Conservation (phyloP, 2,329 filamentous ascomycete genomes). For the Fonsecaea pedrosoi region DNA sequence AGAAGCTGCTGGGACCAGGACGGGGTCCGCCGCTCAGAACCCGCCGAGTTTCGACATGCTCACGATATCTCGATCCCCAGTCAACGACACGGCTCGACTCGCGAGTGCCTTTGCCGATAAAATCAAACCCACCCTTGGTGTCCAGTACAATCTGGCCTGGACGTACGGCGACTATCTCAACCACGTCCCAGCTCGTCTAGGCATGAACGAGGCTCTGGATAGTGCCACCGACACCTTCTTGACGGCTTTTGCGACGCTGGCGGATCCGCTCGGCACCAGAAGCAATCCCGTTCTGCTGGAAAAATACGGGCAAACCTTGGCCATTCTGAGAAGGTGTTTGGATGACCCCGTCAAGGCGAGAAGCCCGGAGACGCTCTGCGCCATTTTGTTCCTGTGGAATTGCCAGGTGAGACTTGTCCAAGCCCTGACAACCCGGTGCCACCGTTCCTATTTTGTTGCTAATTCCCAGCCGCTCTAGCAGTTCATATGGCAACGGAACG, state of each 20-base stretch:
- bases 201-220: slow-evolving; percentile 56
- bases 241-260: slow-evolving; percentile 39
- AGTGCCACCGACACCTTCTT: slow-evolving; percentile 42
- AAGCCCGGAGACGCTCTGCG: slow-evolving; percentile 42
- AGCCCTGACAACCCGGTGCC: neutral
- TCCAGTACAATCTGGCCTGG: slow-evolving; percentile 57
- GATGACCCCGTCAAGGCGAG: slow-evolving; percentile 39
- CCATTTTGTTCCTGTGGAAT: slow-evolving; percentile 43
- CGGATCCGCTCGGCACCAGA: slow-evolving; percentile 14
- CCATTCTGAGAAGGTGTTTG: slow-evolving; percentile 40
- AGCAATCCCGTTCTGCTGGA: slow-evolving; percentile 39
- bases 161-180: slow-evolving; percentile 55
- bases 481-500: slow-evolving; percentile 38
- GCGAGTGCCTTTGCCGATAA: slow-evolving; percentile 46
- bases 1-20: neutral
- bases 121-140: slow-evolving; percentile 49
- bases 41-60: neutral
- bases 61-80: slow-evolving; percentile 37
- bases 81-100: slow-evolving; percentile 46
- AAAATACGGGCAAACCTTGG: slow-evolving; percentile 42
- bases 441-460: neutral
- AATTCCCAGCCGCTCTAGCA: neutral
- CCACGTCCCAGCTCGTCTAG: slow-evolving; percentile 56
- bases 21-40: neutral
- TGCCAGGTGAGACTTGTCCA: slow-evolving; percentile 39